These are phyloP conservation scores for Penicillium simplicissimum DNA, from an alignment of 495 filamentous ascomycete genomes.

Conservation along the genomic window DNA sequence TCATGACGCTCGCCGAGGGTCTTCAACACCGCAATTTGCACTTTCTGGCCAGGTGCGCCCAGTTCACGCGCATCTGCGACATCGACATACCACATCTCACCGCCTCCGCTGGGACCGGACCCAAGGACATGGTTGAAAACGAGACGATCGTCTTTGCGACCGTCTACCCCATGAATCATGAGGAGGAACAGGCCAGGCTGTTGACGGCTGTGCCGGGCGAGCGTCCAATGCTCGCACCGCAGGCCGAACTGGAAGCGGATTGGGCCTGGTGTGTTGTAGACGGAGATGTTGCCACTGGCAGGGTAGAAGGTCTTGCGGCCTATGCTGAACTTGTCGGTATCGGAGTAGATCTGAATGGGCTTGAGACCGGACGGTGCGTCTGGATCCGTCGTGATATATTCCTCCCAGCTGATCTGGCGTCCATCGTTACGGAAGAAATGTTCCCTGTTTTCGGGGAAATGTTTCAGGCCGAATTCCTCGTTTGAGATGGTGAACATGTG, in stretches of 20 bases:
- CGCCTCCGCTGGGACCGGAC: slow-evolving; percentile 53
- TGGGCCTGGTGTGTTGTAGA: slow-evolving; percentile 48
- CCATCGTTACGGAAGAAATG: slow-evolving; percentile 71
- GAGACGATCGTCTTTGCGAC: slow-evolving; percentile 63
- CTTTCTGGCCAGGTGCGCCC: slow-evolving; percentile 66
- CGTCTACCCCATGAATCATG: slow-evolving; percentile 64
- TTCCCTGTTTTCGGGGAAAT: slow-evolving; percentile 69
- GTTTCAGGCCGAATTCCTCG: slow-evolving; percentile 73
- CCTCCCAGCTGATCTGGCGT: slow-evolving; percentile 65
- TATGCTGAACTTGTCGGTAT: slow-evolving; percentile 61
- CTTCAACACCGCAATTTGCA: slow-evolving; percentile 62
- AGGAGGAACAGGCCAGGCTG: slow-evolving; percentile 67
- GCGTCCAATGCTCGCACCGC: slow-evolving; percentile 77
- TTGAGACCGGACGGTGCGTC: slow-evolving; percentile 40
- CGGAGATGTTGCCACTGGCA: slow-evolving; percentile 53
- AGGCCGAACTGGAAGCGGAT: slow-evolving; percentile 77
- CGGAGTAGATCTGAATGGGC: slow-evolving; percentile 53
- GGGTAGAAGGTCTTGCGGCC: slow-evolving; percentile 64
- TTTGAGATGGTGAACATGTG: slow-evolving; percentile 76
- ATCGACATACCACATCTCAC: slow-evolving; percentile 77
- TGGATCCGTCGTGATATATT: slow-evolving; percentile 66
- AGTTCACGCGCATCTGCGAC: slow-evolving; percentile 60
- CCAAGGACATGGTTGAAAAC: slow-evolving; percentile 51
- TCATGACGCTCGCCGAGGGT: slow-evolving; percentile 60
- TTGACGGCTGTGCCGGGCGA: slow-evolving; percentile 61